Evolutionary conservation across 148 eudicot species (phyloP), one percentile per base, ranked within the genome.

Genomic region (Chenopodium suecicum): DNA sequence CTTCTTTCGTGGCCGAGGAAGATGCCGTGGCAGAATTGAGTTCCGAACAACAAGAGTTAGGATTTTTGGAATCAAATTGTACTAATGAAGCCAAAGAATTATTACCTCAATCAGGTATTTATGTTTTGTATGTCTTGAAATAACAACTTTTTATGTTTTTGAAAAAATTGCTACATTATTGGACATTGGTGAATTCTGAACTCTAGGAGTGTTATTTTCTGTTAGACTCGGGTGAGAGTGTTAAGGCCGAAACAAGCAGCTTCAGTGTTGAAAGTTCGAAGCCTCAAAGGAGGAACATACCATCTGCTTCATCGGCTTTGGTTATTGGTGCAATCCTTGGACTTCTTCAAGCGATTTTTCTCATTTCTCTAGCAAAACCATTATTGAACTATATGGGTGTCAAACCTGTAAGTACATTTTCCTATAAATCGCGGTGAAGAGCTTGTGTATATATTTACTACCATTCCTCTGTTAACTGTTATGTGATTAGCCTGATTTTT

Each of bases 1-100:
- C 98, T 66, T 94, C 98, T 73, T 94, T 94, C 76, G 97, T 94
- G 71, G 98, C 98, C 0, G 98, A 94, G 85, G 98, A 94, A 81
- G 93, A 92, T 81, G 86, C 94, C 12, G 78, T 78, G 11, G 56
- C 82, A 16, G 83, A 85, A 79, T 68, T 27, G 48, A 76, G 37
- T 72, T 71, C 81, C 47, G 85, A 83, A 67, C 52, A 12, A 54
- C 80, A 60, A 72, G 90, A 80, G 34, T 52, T 68, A 31, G 90
- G 78, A 76, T 82, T 77, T 79, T 71, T 87, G 78, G 94, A 94
- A 76, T 83, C 86, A 44, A 81, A 56, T 44, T 52, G 12, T 37
- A 84, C 82, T 52, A 82, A 81, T 82, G 98, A 94, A 87, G 79
- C 79, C 37, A 86, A 89, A 75, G 86, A 77, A 83, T 81, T 94